phyloP scores from a whole-genome alignment of 345 rosid species.

The Abelmoschus esculentus region DNA sequence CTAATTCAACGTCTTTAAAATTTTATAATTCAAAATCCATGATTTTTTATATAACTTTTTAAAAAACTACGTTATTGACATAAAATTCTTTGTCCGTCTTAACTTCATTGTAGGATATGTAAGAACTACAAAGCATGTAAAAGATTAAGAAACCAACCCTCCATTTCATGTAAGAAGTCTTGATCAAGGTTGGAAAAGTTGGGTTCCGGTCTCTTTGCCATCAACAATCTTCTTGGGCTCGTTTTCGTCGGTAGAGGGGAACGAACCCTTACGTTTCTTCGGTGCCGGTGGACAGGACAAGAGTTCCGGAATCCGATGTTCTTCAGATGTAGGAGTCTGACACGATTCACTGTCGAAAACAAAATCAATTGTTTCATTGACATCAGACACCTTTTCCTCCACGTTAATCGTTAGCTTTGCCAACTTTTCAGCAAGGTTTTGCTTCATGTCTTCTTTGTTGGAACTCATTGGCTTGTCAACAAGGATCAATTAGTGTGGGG shows the following conservation, averaged over 20 bases:
- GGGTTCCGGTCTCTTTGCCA: background rate
- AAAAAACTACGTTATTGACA: too few relatives aligned
- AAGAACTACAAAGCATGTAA: background rate
- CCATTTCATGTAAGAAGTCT: background rate
- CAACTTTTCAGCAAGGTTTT: background rate
- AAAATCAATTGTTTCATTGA: background rate
- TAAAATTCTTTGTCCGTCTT: too few relatives aligned
- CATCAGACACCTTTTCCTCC: background rate
- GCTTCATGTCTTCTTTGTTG: background rate
- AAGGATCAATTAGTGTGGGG: too few relatives aligned
- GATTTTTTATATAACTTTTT: too few relatives aligned
- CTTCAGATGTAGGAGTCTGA: slow-evolving; percentile 21
- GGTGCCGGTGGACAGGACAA: slow-evolving; percentile 33
- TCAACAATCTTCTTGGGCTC: background rate
- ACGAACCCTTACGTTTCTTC: slow-evolving; percentile 11
- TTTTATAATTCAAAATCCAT: too few relatives aligned
- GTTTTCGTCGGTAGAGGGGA: background rate
- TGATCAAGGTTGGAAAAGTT: background rate
- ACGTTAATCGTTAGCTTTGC: background rate
- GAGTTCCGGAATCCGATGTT: slow-evolving; percentile 19
- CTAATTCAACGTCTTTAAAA: too few relatives aligned
- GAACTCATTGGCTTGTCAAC: background rate
- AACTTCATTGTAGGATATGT: too few relatives aligned
- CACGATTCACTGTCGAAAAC: slow-evolving; percentile 8
- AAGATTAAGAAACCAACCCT: background rate